Evolutionary conservation across 2,329 filamentous ascomycete genomes (phyloP), one percentile per base, ranked within the genome.

Genomic region (Drechslera avenae): DNA sequence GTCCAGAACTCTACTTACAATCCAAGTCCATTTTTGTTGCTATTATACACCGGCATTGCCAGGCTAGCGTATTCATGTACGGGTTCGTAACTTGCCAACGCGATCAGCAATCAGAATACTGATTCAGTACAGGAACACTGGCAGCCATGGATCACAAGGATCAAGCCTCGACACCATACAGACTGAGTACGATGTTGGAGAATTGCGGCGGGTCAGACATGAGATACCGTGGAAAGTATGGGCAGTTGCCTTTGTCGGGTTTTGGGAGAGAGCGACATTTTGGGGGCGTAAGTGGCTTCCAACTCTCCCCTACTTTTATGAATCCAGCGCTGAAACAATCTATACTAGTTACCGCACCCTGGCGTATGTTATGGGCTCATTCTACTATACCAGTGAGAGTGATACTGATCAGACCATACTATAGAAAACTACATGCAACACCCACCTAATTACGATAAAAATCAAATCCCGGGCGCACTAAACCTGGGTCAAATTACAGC

Each of bases 401-500:
- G 9, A 17, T 12, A 18, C 52, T 61, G 26, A 61, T 26, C 26
- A 33, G n/a, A 9, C n/a, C 16, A 2, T 26, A 3, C 10, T 8
- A 5, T 35, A 76, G 73, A 78, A 54, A 78, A 78, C 59, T 76
- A 77, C 53, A 75, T 78, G 59, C 72, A 78, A 48, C 68, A 77
- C 48, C 57, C 64, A 6, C 39, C 43, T 10, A 39, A 57, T 16
- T 46, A 49, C 23, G 51, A 60, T n/a, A 57, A 64, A 44, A 51
- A 63, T 7, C 54, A 73, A 4, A 75, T 75, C 0, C 69, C 68
- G 2, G 69, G 71, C 21, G 69, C 65, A 4, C 62, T 73, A 2
- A 60, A 60, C 7, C 60, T 73, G 0, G 71, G 71, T 4, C 69
- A 73, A 45, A 54, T 59, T 5, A 66, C 54, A 17, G 82, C 82